Conservation (phyloP, 345 rosid genomes). For the Rhodamnia argentea region DNA sequence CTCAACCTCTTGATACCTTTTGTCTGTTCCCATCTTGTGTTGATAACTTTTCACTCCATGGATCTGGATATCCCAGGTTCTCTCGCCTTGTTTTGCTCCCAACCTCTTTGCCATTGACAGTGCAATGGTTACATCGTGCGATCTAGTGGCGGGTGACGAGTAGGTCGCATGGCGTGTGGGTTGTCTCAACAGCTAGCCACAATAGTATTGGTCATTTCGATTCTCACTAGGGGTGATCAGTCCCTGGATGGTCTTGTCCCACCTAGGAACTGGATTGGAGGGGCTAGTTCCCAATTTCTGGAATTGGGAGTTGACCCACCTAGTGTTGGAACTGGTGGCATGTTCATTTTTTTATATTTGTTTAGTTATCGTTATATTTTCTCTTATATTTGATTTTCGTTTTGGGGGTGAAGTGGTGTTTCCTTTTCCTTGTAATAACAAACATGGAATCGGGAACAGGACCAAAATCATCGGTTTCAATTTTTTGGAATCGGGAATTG, state of each 20-base stretch:
- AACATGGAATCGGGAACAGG: accelerated
- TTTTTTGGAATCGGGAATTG: neutral
- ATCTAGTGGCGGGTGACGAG: neutral
- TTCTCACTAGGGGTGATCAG: neutral
- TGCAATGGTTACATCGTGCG: neutral
- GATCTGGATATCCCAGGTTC: neutral
- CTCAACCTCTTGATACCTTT: neutral
- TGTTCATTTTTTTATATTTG: neutral
- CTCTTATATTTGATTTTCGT: neutral
- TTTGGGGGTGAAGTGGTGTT: neutral
- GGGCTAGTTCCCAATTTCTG: too few relatives aligned
- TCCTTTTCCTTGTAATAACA: neutral
- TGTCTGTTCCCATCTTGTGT: neutral
- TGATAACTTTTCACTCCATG: neutral
- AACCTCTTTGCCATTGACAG: neutral
- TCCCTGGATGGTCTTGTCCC: too few relatives aligned
- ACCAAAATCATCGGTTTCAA: neutral
- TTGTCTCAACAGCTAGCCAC: neutral
- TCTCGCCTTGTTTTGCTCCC: neutral
- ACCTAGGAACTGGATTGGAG: too few relatives aligned
- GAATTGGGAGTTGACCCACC: too few relatives aligned
- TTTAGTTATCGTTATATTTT: neutral
- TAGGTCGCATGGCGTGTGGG: too few relatives aligned
- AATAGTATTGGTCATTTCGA: neutral
- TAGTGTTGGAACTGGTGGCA: neutral